Conservation (phyloP, 1,284 basidiomycete species). For the Laetiporus sulphureus region DNA sequence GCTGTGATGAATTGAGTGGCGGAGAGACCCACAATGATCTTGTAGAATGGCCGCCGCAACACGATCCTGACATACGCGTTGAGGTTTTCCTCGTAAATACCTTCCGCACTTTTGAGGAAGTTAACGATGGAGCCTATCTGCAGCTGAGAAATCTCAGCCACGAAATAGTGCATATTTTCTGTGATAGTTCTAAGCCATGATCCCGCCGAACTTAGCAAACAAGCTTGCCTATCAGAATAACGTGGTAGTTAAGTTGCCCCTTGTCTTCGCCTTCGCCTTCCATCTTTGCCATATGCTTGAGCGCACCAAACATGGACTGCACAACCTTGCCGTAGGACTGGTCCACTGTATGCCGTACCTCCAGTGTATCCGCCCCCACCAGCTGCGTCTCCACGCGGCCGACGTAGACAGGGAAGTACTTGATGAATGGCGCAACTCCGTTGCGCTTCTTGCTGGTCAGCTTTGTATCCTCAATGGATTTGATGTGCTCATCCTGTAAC, state of each 20-base stretch:
- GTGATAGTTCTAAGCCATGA: not conserved
- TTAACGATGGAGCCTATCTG: conserved; percentile 62
- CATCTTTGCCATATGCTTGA: conserved; percentile 93
- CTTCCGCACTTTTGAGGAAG: conserved; percentile 73
- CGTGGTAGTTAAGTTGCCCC: conserved; percentile 93
- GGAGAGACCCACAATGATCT: conserved; percentile 69
- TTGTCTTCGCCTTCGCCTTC: conserved; percentile 92
- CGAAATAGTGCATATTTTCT: conserved; percentile 97
- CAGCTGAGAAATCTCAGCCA: conserved; percentile 70
- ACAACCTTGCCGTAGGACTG: conserved; percentile 85
- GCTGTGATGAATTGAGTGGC: not conserved
- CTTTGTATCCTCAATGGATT: conserved; percentile 87
- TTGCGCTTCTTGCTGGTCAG: conserved; percentile 87
- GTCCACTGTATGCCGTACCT: conserved; percentile 77
- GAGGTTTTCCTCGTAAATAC: conserved; percentile 85
- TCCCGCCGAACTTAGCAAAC: conserved; percentile 22
- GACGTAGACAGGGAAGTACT: conserved; percentile 88
- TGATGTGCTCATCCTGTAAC: conserved; percentile 79
- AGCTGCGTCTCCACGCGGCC: conserved; percentile 83
- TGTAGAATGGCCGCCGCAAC: conserved; percentile 80
- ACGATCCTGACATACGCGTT: conserved; percentile 83
- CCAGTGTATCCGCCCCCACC: conserved; percentile 67
- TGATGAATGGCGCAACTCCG: conserved; percentile 91
- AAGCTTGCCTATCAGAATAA: conserved; percentile 76
- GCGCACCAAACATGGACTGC: conserved; percentile 82